Conservation (phyloP, 306 rosid genomes). For the Trichosanthes truncata region DNA sequence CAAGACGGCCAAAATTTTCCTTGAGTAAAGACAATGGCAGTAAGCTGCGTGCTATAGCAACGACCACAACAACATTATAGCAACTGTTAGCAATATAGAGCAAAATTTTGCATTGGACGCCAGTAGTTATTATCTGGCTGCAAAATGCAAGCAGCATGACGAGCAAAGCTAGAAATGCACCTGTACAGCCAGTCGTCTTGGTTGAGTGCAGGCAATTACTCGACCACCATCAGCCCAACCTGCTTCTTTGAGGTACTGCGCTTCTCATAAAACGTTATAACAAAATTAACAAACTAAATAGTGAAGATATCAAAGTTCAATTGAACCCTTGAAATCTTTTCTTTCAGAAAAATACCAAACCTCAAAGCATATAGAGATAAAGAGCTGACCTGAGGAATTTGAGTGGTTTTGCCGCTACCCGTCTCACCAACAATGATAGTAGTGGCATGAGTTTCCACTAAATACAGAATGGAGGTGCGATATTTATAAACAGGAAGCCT, state of each 20-base stretch:
- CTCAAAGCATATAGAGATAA: neutral
- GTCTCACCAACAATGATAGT: conserved; percentile 90
- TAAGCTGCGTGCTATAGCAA: neutral
- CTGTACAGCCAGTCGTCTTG: conserved; percentile 90
- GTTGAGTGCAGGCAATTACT: conserved; percentile 83
- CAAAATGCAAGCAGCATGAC: neutral
- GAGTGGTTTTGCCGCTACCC: conserved; percentile 93
- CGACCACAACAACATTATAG: neutral
- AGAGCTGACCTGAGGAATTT: conserved; percentile 75
- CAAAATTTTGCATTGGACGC: neutral
- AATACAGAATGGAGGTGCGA: conserved; percentile 70
- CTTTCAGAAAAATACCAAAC: neutral
- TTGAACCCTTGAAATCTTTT: neutral
- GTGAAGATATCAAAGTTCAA: neutral
- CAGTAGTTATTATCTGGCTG: neutral
- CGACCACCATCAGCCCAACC: conserved; percentile 95
- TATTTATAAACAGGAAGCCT: conserved; percentile 80
- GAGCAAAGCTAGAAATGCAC: conserved; percentile 20
- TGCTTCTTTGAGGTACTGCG: conserved; percentile 75
- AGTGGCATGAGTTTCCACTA: conserved; percentile 77
- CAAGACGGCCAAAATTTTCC: neutral
- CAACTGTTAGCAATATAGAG: neutral
- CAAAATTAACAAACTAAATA: neutral
- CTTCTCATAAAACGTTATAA: neutral
- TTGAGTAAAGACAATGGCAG: neutral